Evolutionary conservation across 2,329 filamentous ascomycete genomes (phyloP), one percentile per base, ranked within the genome.

Genomic region (Aspergillus eucalypticola): DNA sequence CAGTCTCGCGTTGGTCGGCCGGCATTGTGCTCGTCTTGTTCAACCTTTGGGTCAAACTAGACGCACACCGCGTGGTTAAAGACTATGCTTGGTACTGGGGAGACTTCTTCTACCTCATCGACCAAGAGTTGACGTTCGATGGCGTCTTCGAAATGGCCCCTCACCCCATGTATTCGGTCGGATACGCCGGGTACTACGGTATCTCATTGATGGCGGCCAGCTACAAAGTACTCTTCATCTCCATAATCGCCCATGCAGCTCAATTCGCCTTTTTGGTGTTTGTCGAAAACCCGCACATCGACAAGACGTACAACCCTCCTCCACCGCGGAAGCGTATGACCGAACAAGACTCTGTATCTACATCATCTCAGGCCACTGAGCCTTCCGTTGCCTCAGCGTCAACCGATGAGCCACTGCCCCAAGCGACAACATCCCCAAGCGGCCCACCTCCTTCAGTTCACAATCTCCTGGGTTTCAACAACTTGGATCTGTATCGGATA

Each of bases 61-160:
- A 99, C 77, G 95, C 95, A 19, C 95, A 99, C 77, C 86, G 95
- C 62, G 95, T 99, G 53, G 95, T 99, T 73, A 98, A 98, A 78
- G 95, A 99, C 78, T 99, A 93, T 79, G 95, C 95, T 27, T 99
- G 95, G 95, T 99, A 98, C 79, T 99, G 95, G 95, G 95, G 95
- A 63, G 95, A 99, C 78, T 98, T 98, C 79, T 99, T 98, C 83
- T 99, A 92, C 78, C 88, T 99, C 72, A 91, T 99, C 75, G 95
- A 99, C 78, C 93, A 98, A 79, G 92, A 96, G 73, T 83, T 99
- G 75, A 98, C 93, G 53, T 99, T 99, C 76, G 95, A 99, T 73
- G 95, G 95, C 59, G 95, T 99, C 64, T 99, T 98, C 75, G 95
- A 99, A 79, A 96, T 99, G 89, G 95, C 95, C 19, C 95, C 95